These are phyloP conservation scores for Nemania abortiva DNA, from an alignment of 2,329 filamentous ascomycete genomes.

Conservation along the genomic window DNA sequence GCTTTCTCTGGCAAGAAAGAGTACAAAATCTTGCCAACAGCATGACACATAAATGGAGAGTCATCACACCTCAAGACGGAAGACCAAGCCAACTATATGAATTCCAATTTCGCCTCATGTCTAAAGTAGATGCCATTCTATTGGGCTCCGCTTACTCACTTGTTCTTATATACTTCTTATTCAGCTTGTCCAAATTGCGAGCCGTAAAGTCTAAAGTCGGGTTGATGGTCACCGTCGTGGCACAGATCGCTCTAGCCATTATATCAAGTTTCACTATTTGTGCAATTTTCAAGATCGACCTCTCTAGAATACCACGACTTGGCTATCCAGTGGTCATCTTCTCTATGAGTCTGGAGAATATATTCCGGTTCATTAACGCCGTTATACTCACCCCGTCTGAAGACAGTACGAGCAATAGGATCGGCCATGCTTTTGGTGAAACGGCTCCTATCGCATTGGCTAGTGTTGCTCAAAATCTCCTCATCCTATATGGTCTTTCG, in stretches of 20 bases:
- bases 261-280: constrained; percentile 85
- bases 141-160: constrained; percentile 74
- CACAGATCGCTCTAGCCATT: constrained; percentile 78
- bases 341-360: constrained; percentile 82
- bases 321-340: constrained; percentile 83
- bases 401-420: constrained; percentile 74
- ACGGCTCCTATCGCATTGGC: constrained; percentile 77
- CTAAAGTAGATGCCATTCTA: constrained; percentile 71
- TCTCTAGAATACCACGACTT: constrained; percentile 79
- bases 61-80: constrained; percentile 70
- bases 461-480: constrained; percentile 75
- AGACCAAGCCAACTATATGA: constrained; percentile 75
- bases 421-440: constrained; percentile 79
- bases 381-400: constrained; percentile 79
- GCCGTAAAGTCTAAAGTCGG: constrained; percentile 82
- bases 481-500: constrained; percentile 75
- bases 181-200: constrained; percentile 75
- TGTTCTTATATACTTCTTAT: constrained; percentile 73
- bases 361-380: constrained; percentile 81
- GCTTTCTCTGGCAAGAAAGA: constrained; percentile 73
- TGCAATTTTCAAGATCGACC: constrained; percentile 78
- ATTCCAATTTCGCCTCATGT: constrained; percentile 82
- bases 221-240: constrained; percentile 76
- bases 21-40: constrained; percentile 65
- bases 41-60: constrained; percentile 68